Base-by-base conservation (phyloP, 106 monocot genomes). In the Alisma plantagoaquatica region DNA sequence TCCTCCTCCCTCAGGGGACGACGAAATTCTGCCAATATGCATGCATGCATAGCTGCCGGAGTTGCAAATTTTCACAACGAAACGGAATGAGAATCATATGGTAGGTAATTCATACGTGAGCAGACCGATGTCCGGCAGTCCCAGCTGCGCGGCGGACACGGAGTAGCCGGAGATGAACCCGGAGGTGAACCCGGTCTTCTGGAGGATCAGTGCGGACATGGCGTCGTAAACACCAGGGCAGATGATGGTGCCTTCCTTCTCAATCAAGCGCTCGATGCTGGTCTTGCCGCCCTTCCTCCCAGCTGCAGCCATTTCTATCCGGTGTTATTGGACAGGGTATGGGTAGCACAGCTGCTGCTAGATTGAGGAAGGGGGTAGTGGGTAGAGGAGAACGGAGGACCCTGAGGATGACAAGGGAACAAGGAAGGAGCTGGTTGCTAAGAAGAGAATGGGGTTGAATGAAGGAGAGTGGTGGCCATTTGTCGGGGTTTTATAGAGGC, bases 161-260 rank as follows among this genome's bases (percentile, higher is more conserved):
- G 68, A 68, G 60, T 78, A 73, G 21, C 78, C 73, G 53, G 73
- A 78, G 54, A 78, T 64, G 64, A 73, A 78, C 1, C 64, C 78
- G 48, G 73, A 73, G 43, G 49, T 38, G 64, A 73, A 78, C 10
- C 78, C 73, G 4, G 63, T 59, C 49, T 48, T 60, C 57, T 72
- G 56, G 31, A 77, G 50, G 44, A 72, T 67, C 27, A 72, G 56
- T 22, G 77, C 77, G 3, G 77, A 62, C 27, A 71, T 66, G 17
- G 77, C 77, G 60, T 77, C 75, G 57, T 63, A 75, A 29, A 48
- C 52, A 1, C 73, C 73, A 10, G 73, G 73, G 66, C 66, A 66
- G 16, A 73, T 66, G 53, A 73, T 67, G 26, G 33, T 35, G 16
- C 67, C 73, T 16, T 73, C 66, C 67, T 66, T 51, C 73, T 67